Evolutionary conservation across 495 filamentous ascomycete genomes (phyloP).

Genomic region (Viridothelium virens): DNA sequence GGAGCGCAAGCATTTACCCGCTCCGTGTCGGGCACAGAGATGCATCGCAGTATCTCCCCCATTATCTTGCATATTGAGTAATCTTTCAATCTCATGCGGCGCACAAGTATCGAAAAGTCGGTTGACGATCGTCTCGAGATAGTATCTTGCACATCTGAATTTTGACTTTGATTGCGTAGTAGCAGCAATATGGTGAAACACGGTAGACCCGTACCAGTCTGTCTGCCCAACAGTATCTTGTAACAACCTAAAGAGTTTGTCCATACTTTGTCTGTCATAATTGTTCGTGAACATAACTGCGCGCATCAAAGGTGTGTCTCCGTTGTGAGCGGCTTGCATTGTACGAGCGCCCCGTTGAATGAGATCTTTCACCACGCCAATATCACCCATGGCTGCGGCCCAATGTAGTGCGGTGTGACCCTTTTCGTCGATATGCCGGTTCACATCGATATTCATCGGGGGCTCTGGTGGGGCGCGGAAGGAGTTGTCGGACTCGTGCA

Average conservation of each 20-base stretch:
- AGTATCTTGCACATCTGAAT: conserved; percentile 78
- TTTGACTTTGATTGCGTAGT: conserved; percentile 72
- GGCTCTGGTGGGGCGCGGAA: conserved; percentile 64
- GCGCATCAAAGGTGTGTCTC: conserved; percentile 92
- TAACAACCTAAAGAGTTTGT: conserved; percentile 68
- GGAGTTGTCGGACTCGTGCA: conserved; percentile 61
- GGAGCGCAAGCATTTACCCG: conserved; percentile 62
- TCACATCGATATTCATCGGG: conserved; percentile 72
- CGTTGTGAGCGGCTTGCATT: conserved; percentile 60
- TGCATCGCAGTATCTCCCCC: conserved; percentile 84
- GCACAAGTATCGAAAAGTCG: conserved; percentile 63
- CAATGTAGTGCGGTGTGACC: conserved; percentile 88
- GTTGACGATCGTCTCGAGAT: conserved; percentile 82
- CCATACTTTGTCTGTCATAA: conserved; percentile 81
- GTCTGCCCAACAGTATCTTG: conserved; percentile 63
- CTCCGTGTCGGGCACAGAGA: conserved; percentile 72
- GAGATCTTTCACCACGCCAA: conserved; percentile 79
- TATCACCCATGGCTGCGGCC: conserved; percentile 96
- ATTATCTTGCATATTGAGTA: conserved; percentile 67
- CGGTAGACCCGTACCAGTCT: conserved; percentile 71
- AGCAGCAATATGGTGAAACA: conserved; percentile 86
- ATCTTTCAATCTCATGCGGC: conserved; percentile 57
- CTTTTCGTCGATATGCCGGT: conserved; percentile 82
- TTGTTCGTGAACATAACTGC: conserved; percentile 93
- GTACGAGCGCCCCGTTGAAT: conserved; percentile 65